Evolutionary conservation across 495 filamentous ascomycete species (phyloP).

Genomic region (Tricharina praecox): DNA sequence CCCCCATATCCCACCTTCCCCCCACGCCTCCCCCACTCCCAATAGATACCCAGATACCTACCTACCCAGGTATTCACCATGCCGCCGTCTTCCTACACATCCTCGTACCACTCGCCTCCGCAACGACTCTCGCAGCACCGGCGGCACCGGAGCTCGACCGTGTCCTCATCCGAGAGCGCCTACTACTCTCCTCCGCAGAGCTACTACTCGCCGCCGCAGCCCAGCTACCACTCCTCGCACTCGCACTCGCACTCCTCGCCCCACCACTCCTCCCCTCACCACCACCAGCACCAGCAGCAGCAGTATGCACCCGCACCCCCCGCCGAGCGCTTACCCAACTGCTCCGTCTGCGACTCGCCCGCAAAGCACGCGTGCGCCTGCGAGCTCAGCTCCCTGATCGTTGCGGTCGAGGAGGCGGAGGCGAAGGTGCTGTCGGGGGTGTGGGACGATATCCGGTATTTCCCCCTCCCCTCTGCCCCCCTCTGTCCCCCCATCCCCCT

Average conservation of each 20-base stretch:
- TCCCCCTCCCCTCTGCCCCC: too few relatives aligned
- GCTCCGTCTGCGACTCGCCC: constrained; percentile 51
- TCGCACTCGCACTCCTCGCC: too few relatives aligned
- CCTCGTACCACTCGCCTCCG: not conserved
- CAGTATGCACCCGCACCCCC: not conserved
- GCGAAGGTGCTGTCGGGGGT: constrained; percentile 43
- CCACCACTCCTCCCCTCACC: too few relatives aligned
- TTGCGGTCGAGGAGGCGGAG: constrained; percentile 50
- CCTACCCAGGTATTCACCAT: too few relatives aligned
- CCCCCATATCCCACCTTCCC: too few relatives aligned
- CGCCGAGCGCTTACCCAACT: constrained; percentile 40
- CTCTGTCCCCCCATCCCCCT: too few relatives aligned
- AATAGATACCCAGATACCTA: too few relatives aligned
- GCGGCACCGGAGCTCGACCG: not conserved
- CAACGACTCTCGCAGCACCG: not conserved
- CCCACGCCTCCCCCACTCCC: too few relatives aligned
- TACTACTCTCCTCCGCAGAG: too few relatives aligned
- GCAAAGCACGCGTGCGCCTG: constrained; percentile 47
- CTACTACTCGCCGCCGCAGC: too few relatives aligned
- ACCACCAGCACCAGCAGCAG: not conserved
- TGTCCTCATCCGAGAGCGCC: not conserved
- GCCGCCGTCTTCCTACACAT: not conserved
- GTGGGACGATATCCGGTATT: constrained; percentile 46
- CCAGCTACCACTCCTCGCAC: not conserved
- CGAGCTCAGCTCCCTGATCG: constrained; percentile 49